phyloP scores from a whole-genome alignment of 495 filamentous ascomycete species.

The Penicillium macrosclerotiorum region DNA sequence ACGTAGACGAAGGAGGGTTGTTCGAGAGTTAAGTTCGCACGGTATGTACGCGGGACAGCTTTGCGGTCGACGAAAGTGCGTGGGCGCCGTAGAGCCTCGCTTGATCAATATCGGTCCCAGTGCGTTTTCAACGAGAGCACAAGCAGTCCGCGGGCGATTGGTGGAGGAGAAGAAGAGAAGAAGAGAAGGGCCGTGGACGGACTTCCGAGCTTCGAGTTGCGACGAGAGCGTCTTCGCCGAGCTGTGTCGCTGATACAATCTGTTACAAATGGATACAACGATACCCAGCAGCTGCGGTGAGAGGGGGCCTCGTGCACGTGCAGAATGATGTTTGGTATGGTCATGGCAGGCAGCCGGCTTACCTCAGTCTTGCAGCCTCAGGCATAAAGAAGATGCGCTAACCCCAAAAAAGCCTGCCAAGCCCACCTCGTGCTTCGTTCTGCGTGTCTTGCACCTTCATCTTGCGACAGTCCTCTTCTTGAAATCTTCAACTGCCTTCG shows the following conservation, averaged over 20 bases:
- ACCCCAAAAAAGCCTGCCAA: conserved; percentile 33
- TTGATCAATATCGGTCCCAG: not conserved
- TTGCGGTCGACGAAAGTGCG: conserved; percentile 8
- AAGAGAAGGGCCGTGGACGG: not conserved
- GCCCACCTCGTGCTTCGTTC: conserved; percentile 22
- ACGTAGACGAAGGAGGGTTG: conserved; percentile 20
- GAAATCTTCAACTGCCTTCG: conserved; percentile 13
- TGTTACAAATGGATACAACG: conserved; percentile 5
- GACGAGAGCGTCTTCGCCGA: conserved; percentile 25
- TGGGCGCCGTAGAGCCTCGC: not conserved
- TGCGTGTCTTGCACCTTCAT: conserved; percentile 15
- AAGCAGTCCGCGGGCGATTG: conserved; percentile 5
- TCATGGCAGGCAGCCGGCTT: not conserved
- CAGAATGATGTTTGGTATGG: conserved; percentile 10
- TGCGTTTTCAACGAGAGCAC: not conserved
- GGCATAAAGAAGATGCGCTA: conserved; percentile 27
- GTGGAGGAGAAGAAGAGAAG: not conserved
- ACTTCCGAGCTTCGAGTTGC: conserved; percentile 19
- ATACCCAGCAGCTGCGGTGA: not conserved
- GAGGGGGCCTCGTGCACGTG: conserved; percentile 6
- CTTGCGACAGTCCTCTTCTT: conserved; percentile 17
- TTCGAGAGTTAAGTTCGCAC: conserved; percentile 12
- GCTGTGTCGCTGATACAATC: conserved; percentile 11
- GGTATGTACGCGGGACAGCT: conserved; percentile 26
- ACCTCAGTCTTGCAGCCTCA: conserved; percentile 14